Evolutionary conservation across 2,329 filamentous ascomycete genomes (phyloP), one percentile per base, ranked within the genome.

Genomic region (Lecanicillium sp.): DNA sequence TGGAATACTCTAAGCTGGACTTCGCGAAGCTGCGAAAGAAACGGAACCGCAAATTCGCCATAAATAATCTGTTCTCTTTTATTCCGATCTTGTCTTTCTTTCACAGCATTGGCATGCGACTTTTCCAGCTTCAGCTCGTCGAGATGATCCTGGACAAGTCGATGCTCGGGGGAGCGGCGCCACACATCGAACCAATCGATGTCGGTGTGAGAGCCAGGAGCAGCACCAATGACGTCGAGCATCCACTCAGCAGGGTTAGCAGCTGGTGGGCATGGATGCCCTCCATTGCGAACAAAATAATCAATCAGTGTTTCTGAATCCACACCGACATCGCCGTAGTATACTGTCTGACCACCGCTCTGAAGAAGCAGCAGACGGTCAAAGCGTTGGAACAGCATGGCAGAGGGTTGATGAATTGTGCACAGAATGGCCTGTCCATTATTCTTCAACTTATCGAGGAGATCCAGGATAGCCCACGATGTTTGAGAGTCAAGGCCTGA

Each of bases 191-290:
- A 57, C 64, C 63, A 66, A 48, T 76, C 68, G 1, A 62, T 52
- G 5, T 66, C 59, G 0, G 62, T 62, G 5, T 63, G 80, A 12
- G 72, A 71, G 12, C 73, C 69, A 26, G 77, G 72, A 49, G 81
- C 73, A 14, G 58, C 63, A 0, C 61, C 60, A 26, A 65, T 63
- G 32, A 66, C 65, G 32, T 70, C 59, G 4, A 86, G 69, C 79
- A 86, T 85, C 70, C 78, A 84, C 61, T 86, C 83, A 0, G 83
- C 83, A 2, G 82, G 82, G 53, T 86, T 86, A 14, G 77, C 78
- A 2, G 74, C 74, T 2, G 67, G 52, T 1, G 70, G 67, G 38
- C 79, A 80, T 24, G 69, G 63, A 0, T 71, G 67, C 1, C 74
- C 79, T 14, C 81, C 83, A 51, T 85, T 79, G 10, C 64, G 60